These are phyloP conservation scores for Solanum tarapatanum DNA, from an alignment of 257 asterid genomes.

Conservation along the genomic window DNA sequence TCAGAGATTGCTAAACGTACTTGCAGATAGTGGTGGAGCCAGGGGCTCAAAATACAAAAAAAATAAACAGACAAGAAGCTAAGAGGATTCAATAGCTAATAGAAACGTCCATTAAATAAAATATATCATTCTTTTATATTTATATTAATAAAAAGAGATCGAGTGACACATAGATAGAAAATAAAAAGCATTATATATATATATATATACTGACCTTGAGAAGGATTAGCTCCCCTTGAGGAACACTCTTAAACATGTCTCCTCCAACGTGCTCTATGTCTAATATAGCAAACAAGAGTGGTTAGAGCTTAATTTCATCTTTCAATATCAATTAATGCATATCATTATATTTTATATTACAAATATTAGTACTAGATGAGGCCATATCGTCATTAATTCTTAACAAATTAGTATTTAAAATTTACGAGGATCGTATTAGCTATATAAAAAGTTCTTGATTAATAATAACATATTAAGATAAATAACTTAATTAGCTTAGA, in stretches of 20 bases:
- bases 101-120: background rate
- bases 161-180: background rate
- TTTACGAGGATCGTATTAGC: background rate
- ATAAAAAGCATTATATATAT: background rate
- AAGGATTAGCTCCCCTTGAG: slow-evolving; percentile 6
- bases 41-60: background rate
- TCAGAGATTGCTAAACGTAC: background rate
- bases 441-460: too few relatives aligned
- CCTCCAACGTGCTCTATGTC: slow-evolving; percentile 13
- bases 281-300: background rate
- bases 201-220: background rate
- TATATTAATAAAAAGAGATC: background rate
- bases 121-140: background rate
- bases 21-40: background rate
- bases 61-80: background rate
- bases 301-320: background rate
- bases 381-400: background rate
- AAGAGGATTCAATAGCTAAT: background rate
- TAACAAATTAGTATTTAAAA: too few relatives aligned
- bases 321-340: background rate
- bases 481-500: too few relatives aligned
- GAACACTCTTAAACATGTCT: slow-evolving; percentile 11
- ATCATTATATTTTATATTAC: background rate
- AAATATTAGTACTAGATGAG: background rate
- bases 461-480: too few relatives aligned